A percentile compares a stretch with the other conserved stretches of the same genome.
Conservation (phyloP, 2,329 filamentous ascomycete species). For the Ophiostoma ulmi region DNA sequence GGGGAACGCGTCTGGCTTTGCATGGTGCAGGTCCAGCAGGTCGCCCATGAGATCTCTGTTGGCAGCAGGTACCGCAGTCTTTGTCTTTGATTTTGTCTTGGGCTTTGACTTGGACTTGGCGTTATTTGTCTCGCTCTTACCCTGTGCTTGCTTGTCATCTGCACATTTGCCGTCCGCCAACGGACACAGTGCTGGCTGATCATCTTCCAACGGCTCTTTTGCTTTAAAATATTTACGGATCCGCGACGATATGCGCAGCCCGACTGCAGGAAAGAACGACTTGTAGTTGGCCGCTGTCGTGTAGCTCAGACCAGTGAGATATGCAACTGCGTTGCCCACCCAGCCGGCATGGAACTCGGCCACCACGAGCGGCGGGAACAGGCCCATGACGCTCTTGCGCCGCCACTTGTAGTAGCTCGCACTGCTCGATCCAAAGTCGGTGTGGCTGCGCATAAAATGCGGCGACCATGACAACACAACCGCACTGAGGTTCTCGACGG, state of each 20-base stretch:
- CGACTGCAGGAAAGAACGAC: conserved; percentile 42
- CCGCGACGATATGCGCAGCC: conserved; percentile 18
- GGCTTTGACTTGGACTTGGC: neutral
- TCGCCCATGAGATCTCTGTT: conserved; percentile 43
- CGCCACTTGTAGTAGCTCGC: conserved; percentile 49
- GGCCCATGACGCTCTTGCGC: conserved; percentile 48
- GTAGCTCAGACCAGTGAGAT: conserved; percentile 43
- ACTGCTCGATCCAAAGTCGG: conserved; percentile 44
- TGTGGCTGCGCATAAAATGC: conserved; percentile 40
- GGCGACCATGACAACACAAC: conserved; percentile 51
- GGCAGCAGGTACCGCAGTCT: conserved; percentile 24
- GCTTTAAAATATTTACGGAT: conserved; percentile 15
- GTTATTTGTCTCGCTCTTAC: neutral
- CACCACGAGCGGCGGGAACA: conserved; percentile 43
- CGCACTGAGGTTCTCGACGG: conserved; percentile 48
- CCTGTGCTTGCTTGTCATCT: neutral
- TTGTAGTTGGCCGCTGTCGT: conserved; percentile 41
- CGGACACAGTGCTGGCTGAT: neutral
- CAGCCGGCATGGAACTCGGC: conserved; percentile 38
- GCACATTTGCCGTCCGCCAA: neutral
- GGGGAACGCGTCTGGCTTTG: conserved; percentile 42
- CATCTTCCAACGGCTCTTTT: neutral
- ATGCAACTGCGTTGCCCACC: conserved; percentile 35
- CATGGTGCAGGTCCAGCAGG: conserved; percentile 43
- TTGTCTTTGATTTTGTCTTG: neutral